These are phyloP conservation scores for Aspergillus nanangensis DNA, from an alignment of 495 filamentous ascomycete species.

Conservation along the genomic window DNA sequence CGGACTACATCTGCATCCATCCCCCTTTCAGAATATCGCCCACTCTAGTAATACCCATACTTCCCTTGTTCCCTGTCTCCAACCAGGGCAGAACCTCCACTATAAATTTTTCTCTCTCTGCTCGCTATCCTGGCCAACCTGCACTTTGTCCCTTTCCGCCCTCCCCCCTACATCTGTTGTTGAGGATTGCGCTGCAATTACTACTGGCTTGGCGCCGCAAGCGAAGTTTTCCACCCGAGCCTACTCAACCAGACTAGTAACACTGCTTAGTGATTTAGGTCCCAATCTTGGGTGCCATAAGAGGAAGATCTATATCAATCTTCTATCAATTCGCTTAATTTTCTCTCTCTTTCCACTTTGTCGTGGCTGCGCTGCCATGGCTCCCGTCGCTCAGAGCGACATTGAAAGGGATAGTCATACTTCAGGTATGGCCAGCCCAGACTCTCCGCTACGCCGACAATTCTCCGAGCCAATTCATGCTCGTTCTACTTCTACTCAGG, in stretches of 20 bases:
- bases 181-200: constrained; percentile 25
- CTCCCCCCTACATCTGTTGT: constrained; percentile 12
- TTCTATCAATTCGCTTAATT: constrained; percentile 6
- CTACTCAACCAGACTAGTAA: constrained; percentile 20
- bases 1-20: not conserved
- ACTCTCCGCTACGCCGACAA: constrained; percentile 40
- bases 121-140: constrained; percentile 8
- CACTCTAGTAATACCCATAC: too few relatives aligned
- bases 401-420: constrained; percentile 36
- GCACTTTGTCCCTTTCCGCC: constrained; percentile 5
- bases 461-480: constrained; percentile 40
- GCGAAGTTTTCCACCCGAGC: constrained; percentile 28
- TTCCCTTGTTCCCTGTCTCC: not conserved
- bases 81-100: not conserved
- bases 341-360: constrained; percentile 5
- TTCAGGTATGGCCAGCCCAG: constrained; percentile 37
- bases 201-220: constrained; percentile 40
- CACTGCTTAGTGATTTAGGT: constrained; percentile 30
- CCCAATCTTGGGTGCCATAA: constrained; percentile 9
- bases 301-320: constrained; percentile 5
- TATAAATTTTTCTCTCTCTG: not conserved
- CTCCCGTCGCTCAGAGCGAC: constrained; percentile 32
- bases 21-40: constrained; percentile 1
- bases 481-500: constrained; percentile 32
- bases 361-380: constrained; percentile 21